Percentiles rank a stretch among this genome's conserved stretches.
These are phyloP conservation scores for Cystofilobasidium macerans DNA, from an alignment of 768 basidiomycete species.

Conservation along the genomic window DNA sequence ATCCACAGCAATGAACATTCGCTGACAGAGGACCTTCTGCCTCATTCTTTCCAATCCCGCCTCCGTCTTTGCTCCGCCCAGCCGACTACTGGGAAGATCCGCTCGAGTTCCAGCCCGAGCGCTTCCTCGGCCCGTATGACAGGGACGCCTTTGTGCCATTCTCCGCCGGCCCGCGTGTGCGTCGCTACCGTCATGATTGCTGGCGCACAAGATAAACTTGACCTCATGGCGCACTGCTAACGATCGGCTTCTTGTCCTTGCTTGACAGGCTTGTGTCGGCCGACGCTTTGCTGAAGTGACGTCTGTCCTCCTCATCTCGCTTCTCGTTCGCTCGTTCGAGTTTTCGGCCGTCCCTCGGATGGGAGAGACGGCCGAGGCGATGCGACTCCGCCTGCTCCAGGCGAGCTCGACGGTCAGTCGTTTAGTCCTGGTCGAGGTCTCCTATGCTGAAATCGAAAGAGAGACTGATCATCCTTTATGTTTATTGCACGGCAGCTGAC, in stretches of 20 bases:
- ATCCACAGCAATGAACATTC: not conserved
- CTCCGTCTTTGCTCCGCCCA: slow-evolving; percentile 30
- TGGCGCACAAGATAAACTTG: no score
- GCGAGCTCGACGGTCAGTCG: not conserved
- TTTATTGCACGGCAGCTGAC: not conserved
- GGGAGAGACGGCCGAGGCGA: not conserved
- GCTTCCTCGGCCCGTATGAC: slow-evolving; percentile 50
- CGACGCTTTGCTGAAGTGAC: slow-evolving; percentile 16
- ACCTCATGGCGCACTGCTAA: no score
- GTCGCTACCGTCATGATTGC: not conserved
- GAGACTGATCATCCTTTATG: not conserved
- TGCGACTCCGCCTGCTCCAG: slow-evolving; percentile 2
- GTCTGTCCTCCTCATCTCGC: slow-evolving; percentile 11
- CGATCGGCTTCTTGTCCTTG: not conserved
- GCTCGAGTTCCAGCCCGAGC: slow-evolving; percentile 42
- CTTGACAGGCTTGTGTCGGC: slow-evolving; percentile 11
- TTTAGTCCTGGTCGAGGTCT: not conserved
- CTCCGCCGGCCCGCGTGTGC: slow-evolving; percentile 2
- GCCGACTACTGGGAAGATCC: slow-evolving; percentile 53
- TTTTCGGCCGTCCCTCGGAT: slow-evolving; percentile 6
- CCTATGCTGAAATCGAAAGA: not conserved
- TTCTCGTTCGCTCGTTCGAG: slow-evolving; percentile 12
- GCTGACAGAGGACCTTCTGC: not conserved
- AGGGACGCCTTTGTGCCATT: slow-evolving; percentile 48
- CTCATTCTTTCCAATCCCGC: no score